Evolutionary conservation across 148 eudicot species (phyloP).

Genomic region (Fagopyrum esculentum): DNA sequence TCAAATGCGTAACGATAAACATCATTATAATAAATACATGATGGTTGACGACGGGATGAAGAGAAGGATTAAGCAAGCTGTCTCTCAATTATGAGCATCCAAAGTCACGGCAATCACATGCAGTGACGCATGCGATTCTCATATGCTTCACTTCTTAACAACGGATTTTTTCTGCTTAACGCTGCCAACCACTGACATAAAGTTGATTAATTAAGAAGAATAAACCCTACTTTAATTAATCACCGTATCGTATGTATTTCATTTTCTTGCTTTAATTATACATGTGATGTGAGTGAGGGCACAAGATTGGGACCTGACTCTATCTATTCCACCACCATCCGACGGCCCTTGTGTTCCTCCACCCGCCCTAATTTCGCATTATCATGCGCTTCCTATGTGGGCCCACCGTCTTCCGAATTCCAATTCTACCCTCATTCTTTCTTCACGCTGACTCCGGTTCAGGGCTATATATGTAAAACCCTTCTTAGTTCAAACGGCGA

Average conservation of each 20-base stretch:
- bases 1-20: too few relatives aligned
- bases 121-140: too few relatives aligned
- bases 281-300: not conserved
- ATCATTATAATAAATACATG: too few relatives aligned
- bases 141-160: too few relatives aligned
- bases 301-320: not conserved
- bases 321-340: not conserved
- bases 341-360: not conserved
- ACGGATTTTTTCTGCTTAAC: too few relatives aligned
- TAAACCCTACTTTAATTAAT: too few relatives aligned
- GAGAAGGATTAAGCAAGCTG: too few relatives aligned
- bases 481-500: not conserved
- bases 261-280: not conserved
- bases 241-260: not conserved
- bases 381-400: constrained; percentile 4
- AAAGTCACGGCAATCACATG: too few relatives aligned
- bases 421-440: not conserved
- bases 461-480: not conserved
- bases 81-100: too few relatives aligned
- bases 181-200: too few relatives aligned
- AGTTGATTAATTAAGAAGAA: too few relatives aligned
- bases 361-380: not conserved
- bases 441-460: not conserved
- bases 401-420: not conserved
- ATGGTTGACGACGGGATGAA: too few relatives aligned